Evolutionary conservation across 257 asterid species (phyloP), one percentile per base, ranked within the genome.

Genomic region (Galeopsis tetrahit): DNA sequence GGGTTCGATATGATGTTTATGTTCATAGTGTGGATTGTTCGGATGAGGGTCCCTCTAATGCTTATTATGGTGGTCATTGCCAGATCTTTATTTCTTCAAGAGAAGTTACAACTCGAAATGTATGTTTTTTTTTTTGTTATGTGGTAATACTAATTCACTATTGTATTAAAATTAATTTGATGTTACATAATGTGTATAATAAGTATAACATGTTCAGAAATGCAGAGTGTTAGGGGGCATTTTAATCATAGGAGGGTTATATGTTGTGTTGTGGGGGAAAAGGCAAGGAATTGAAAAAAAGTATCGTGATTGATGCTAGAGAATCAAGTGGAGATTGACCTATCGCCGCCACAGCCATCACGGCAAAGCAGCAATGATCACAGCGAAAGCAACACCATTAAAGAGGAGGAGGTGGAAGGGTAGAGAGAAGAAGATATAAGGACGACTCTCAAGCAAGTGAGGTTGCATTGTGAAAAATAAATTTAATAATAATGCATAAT

Each of bases 1-100:
- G 52, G 95, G 87, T 4, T 76, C 87, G 0, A 92, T 4, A 21
- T 81, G 35, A 75, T 83, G 86, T 81, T 80, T 1, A 74, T 79
- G 1, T 63, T 81, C 33, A 61, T 85, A 10, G 85, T 84, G 2
- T 88, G 91, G 90, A 84, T 86, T 35, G 79, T 87, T 2, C 79
- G 82, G 3, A 72, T 79, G 81, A 81, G 86, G 44, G 95, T 90
- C 38, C 92, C 92, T 4, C 68, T 86, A 34, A 5, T 81, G 75
- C 86, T 88, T n/a, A 77, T 88, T n/a, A n/a, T 88, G 5, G 95
- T 86, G 73, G 85, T 92, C 13, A 44, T 86, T 3, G 87, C 76
- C 0, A 85, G 90, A 42, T 81, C 90, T n/a, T 69, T 88, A 63
- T 35, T 86, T 5, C 33, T 88, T 70, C 73, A 82, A 31, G 95